Evolutionary conservation across 345 rosid genomes (phyloP).

Genomic region (Euphorbia pulcherrima): DNA sequence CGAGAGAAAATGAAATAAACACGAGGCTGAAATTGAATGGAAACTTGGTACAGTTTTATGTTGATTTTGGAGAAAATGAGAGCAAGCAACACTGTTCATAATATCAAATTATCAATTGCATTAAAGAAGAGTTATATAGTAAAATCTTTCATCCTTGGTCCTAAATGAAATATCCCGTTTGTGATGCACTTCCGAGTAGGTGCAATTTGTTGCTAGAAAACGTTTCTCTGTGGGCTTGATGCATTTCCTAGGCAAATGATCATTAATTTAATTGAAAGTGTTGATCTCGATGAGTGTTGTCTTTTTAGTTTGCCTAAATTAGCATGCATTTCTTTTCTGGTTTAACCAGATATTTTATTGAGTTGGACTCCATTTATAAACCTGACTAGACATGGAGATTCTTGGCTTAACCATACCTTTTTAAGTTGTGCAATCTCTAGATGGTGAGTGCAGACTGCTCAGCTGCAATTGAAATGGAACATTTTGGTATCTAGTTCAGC

Average conservation of each 20-base stretch:
- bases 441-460: no score
- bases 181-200: neutral
- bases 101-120: neutral
- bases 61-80: neutral
- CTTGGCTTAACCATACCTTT: no score
- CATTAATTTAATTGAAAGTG: no score
- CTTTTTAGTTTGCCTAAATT: neutral
- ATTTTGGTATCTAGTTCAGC: no score
- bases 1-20: neutral
- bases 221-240: neutral
- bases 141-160: neutral
- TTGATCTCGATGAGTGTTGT: no score
- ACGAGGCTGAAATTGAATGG: neutral
- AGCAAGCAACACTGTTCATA: neutral
- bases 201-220: neutral
- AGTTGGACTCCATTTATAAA: no score
- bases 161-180: neutral
- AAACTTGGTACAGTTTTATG: neutral
- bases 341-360: no score
- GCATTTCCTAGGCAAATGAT: neutral
- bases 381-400: no score
- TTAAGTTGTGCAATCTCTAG: no score
- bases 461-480: no score
- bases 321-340: neutral
- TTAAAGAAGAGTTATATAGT: neutral